Evolutionary conservation across 78 protist genomes (phyloP), one percentile per base, ranked within the genome.

Genomic region (Speleostelium caveatum): DNA sequence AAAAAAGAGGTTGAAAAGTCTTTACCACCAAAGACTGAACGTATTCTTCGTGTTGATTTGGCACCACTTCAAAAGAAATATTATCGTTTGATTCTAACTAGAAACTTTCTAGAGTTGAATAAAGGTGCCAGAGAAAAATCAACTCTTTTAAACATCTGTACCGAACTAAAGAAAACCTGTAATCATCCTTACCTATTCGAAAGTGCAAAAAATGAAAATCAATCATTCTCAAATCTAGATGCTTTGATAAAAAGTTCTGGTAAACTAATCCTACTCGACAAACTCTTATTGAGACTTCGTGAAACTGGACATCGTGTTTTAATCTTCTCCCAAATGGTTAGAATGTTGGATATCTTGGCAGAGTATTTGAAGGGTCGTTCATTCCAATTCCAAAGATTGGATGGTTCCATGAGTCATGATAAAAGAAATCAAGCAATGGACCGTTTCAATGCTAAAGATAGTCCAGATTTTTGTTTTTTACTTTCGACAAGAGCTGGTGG

Each of bases 91-190:
- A 87, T 98, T 26, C 49, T 97, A 30, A 75, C 94, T 26, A 73
- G 69, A 73, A 93, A 96, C 74, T 92, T 86, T 49, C 35, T 24
- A 36, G 96, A 69, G 28, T 19, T 75, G 58, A 95, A 86, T 33
- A 93, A 66, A 53, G 92, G 91, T 51, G 87, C 38, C 38, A 55
- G 36, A 38, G 69, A 75, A 30, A 92, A 95, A 86, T 30, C 94
- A 8, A 74, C 75, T 24, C 92, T 98, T 51, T 16, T 96, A 8
- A 98, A 98, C 62, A 68, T 98, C 22, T 28, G 95, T 62, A 92
- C 97, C 86, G 97, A 98, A 93, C 95, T 98, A 49, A 96, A 96
- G 58, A 98, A 98, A 93, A 65, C 94, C 73, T 98, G 99, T 86
- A 98, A 98, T 83, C 99, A 98, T 77, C 98, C 99, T 3, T 88